Conservation (phyloP, 352 stramenopile species). For the Pythium pyrilobum region DNA sequence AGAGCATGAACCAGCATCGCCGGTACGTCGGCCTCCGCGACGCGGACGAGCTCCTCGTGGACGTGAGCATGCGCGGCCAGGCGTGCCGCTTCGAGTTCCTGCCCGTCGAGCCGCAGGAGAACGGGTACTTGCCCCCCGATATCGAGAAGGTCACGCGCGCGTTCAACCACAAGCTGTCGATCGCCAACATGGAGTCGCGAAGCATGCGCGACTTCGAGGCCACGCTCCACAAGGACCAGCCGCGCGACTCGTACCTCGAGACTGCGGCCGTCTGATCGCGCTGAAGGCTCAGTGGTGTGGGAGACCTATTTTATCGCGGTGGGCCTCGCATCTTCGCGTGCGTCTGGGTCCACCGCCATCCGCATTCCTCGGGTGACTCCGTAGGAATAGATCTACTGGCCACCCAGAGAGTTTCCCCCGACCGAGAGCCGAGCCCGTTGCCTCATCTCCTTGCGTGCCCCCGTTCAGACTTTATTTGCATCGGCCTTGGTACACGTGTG, state of each 20-base stretch:
- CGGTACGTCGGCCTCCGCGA: conserved; percentile 74
- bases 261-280: conserved; percentile 1
- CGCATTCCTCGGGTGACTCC: too few species aligned
- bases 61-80: conserved; percentile 85
- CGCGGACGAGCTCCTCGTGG: conserved; percentile 59
- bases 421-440: too few species aligned
- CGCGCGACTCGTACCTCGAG: not conserved
- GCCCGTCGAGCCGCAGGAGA: conserved; percentile 32
- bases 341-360: too few species aligned
- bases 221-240: conserved; percentile 2
- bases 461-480: too few species aligned
- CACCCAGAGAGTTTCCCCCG: too few species aligned
- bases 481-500: too few species aligned
- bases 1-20: conserved; percentile 88
- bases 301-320: conserved; percentile 7
- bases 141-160: conserved; percentile 69
- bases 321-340: not conserved
- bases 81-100: conserved; percentile 76
- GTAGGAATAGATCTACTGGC: too few species aligned
- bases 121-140: conserved; percentile 46
- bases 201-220: conserved; percentile 76
- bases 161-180: conserved; percentile 65
- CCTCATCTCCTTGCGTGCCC: too few species aligned
- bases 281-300: too few species aligned
- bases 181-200: conserved; percentile 64